These are phyloP conservation scores for Chimonanthus praecox DNA, from an alignment of 164 flowering plant species.

Conservation along the genomic window DNA sequence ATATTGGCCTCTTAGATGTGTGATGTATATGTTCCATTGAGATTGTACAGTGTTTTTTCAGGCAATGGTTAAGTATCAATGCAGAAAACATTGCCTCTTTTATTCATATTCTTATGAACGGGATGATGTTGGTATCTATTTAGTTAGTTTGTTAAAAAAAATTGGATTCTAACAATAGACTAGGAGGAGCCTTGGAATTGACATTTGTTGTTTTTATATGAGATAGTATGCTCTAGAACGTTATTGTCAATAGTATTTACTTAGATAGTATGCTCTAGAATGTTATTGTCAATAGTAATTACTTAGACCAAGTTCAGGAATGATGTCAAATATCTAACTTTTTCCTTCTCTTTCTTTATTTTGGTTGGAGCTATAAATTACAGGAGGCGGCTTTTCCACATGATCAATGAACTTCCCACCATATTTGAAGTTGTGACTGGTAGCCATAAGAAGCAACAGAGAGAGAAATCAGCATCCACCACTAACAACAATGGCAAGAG, in stretches of 20 bases:
- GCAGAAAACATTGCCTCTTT: not conserved
- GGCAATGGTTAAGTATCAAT: too few species aligned
- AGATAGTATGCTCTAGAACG: not conserved
- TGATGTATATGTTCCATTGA: too few species aligned
- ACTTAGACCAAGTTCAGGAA: not conserved
- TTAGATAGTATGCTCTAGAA: not conserved
- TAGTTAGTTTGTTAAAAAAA: not conserved
- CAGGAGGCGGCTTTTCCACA: slow-evolving; percentile 76
- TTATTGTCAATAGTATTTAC: not conserved
- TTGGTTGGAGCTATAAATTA: slow-evolving; percentile 3
- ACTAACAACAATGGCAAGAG: slow-evolving; percentile 49
- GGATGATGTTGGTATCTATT: not conserved
- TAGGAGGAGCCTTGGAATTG: not conserved
- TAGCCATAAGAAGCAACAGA: slow-evolving; percentile 38
- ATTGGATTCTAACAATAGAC: not conserved
- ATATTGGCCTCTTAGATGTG: too few species aligned
- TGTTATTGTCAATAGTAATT: not conserved
- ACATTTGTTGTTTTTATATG: too few species aligned
- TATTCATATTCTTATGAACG: not conserved
- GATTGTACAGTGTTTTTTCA: too few species aligned
- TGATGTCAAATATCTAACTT: not conserved
- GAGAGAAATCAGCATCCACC: slow-evolving; percentile 39
- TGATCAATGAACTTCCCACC: slow-evolving; percentile 78
- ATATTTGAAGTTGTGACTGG: slow-evolving; percentile 65
- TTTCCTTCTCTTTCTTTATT: not conserved